A percentile compares a stretch with the other conserved stretches of the same genome.
phyloP scores from a whole-genome alignment of 2,329 filamentous ascomycete species.

The Didymellaceae sp. region DNA sequence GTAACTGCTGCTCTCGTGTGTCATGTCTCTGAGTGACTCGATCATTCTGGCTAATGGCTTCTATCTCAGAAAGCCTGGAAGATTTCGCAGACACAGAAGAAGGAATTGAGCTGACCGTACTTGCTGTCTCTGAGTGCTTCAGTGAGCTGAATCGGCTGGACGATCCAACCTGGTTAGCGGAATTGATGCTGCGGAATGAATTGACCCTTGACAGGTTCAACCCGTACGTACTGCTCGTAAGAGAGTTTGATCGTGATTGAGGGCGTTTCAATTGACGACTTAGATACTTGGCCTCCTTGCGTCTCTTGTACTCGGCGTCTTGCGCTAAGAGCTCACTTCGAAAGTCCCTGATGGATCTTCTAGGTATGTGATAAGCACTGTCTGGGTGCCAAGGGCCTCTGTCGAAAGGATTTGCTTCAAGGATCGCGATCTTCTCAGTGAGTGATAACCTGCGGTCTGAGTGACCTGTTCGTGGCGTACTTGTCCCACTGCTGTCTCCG shows the following conservation, averaged over 20 bases:
- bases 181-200: slow-evolving; percentile 9
- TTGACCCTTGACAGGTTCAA: slow-evolving; percentile 14
- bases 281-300: slow-evolving; percentile 10
- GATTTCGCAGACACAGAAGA: slow-evolving; percentile 17
- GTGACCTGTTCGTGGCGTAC: slow-evolving; percentile 3
- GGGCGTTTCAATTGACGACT: slow-evolving; percentile 34
- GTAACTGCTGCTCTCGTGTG: slow-evolving; percentile 42
- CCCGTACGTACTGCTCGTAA: slow-evolving; percentile 14
- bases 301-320: slow-evolving; percentile 12
- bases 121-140: slow-evolving; percentile 15
- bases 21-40: slow-evolving; percentile 44
- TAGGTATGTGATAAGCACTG: slow-evolving; percentile 13
- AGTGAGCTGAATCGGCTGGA: slow-evolving; percentile 4
- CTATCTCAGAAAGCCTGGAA: slow-evolving; percentile 16
- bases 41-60: slow-evolving; percentile 33
- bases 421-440: slow-evolving; percentile 12
- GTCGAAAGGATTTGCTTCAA: slow-evolving; percentile 6
- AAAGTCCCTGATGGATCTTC: slow-evolving; percentile 12
- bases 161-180: not conserved
- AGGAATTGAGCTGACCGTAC: slow-evolving; percentile 17
- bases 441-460: slow-evolving; percentile 5
- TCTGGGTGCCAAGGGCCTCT: slow-evolving; percentile 16
- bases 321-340: slow-evolving; percentile 3
- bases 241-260: slow-evolving; percentile 23
- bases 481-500: not conserved